phyloP scores from a whole-genome alignment of 2,329 filamentous ascomycete species.

The Apiospora sp. region DNA sequence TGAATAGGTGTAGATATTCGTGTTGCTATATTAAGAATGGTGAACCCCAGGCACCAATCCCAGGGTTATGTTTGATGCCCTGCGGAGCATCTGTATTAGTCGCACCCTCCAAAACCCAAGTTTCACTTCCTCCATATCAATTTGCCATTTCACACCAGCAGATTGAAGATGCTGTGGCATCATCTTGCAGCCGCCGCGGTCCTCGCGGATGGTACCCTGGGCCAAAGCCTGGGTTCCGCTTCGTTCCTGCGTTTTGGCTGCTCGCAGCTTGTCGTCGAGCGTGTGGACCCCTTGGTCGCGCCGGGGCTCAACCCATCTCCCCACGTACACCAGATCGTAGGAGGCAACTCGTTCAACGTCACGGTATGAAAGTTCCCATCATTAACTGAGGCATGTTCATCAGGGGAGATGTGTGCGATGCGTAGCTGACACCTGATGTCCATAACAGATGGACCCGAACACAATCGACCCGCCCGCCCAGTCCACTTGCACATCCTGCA shows the following conservation, averaged over 20 bases:
- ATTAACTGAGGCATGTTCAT: no score
- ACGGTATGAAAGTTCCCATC: no score
- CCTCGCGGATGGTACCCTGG: neutral
- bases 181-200: neutral
- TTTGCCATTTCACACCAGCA: no score
- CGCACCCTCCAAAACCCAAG: no score
- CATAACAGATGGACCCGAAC: slow-evolving; percentile 51
- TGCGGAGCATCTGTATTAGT: no score
- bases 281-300: slow-evolving; percentile 66
- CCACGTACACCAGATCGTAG: slow-evolving; percentile 69
- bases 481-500: slow-evolving; percentile 72
- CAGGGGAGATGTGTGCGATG: no score
- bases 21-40: neutral
- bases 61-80: no score
- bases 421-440: no score
- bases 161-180: neutral
- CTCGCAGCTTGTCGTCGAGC: slow-evolving; percentile 45
- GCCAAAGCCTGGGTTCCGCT: slow-evolving; percentile 23
- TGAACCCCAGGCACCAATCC: neutral
- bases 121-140: no score
- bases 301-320: slow-evolving; percentile 59
- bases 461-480: slow-evolving; percentile 46
- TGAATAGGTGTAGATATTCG: no score
- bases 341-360: slow-evolving; percentile 67
- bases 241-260: slow-evolving; percentile 38